A percentile compares a stretch with the other conserved stretches of the same genome.
Conservation (phyloP, 2,329 filamentous ascomycete species). For the Diaporthe humulicola region DNA sequence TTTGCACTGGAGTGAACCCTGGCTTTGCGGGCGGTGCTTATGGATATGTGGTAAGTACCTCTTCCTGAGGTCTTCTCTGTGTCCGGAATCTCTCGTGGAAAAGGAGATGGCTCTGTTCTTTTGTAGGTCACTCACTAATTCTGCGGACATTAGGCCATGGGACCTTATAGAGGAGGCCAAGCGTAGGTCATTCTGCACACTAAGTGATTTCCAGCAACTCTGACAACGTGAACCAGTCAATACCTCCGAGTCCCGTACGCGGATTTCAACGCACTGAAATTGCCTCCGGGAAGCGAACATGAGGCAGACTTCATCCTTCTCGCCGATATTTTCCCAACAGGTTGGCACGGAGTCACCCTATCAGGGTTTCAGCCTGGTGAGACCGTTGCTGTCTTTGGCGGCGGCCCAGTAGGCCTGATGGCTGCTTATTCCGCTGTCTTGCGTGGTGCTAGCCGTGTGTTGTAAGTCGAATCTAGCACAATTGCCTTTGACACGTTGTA, state of each 20-base stretch:
- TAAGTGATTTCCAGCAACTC: neutral
- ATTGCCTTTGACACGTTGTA: accelerated
- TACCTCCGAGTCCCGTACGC: constrained; percentile 75
- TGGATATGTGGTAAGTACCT: constrained; percentile 41
- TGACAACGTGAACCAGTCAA: constrained; percentile 50
- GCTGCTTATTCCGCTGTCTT: constrained; percentile 74
- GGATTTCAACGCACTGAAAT: constrained; percentile 74
- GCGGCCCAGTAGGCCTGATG: constrained; percentile 75
- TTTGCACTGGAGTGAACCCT: constrained; percentile 69
- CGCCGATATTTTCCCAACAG: constrained; percentile 42
- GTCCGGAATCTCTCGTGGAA: accelerated
- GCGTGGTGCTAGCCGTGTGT: constrained; percentile 72
- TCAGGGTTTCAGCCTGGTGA: constrained; percentile 73
- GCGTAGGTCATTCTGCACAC: constrained; percentile 44
- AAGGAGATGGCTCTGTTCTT: neutral
- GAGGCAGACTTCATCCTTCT: constrained; percentile 69
- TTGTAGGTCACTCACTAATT: constrained; percentile 49
- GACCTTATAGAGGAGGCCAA: constrained; percentile 63
- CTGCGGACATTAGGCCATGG: constrained; percentile 60
- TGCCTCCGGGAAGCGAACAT: constrained; percentile 71
- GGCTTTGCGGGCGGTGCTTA: constrained; percentile 54
- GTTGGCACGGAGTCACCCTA: constrained; percentile 69
- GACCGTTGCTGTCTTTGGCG: constrained; percentile 74
- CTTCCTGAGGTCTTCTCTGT: accelerated
- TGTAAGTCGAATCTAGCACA: constrained; percentile 37